Conservation (phyloP, 805 yeast species). For the Candida ortonii region DNA sequence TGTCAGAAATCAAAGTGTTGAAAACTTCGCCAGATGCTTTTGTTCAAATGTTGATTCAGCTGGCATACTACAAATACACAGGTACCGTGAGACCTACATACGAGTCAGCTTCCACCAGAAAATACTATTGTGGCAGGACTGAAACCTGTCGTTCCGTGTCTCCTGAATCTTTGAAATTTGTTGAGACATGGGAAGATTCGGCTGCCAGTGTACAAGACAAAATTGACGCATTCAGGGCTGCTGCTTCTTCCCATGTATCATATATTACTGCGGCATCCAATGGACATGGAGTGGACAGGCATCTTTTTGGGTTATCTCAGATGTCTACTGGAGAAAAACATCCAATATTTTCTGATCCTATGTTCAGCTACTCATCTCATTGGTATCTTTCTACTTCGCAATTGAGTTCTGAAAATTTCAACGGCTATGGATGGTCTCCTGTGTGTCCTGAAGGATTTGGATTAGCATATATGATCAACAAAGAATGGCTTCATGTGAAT, state of each 20-base stretch:
- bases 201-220: slow-evolving; percentile 51
- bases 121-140: slow-evolving; percentile 85
- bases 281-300: slow-evolving; percentile 92
- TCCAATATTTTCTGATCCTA: slow-evolving; percentile 69
- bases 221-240: slow-evolving; percentile 64
- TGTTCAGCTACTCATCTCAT: slow-evolving; percentile 68
- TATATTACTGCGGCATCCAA: slow-evolving; percentile 75
- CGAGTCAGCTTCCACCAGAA: slow-evolving; percentile 94
- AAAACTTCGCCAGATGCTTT: slow-evolving; percentile 92
- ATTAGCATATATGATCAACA: slow-evolving; percentile 87
- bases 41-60: slow-evolving; percentile 85
- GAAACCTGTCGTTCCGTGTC: slow-evolving; percentile 90
- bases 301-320: slow-evolving; percentile 82
- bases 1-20: slow-evolving; percentile 76
- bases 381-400: slow-evolving; percentile 93
- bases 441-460: slow-evolving; percentile 94
- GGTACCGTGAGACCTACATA: slow-evolving; percentile 86
- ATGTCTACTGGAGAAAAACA: slow-evolving; percentile 63
- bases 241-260: slow-evolving; percentile 69
- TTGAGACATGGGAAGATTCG: slow-evolving; percentile 66
- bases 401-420: slow-evolving; percentile 76
- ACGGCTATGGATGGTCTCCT: slow-evolving; percentile 95
- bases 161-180: slow-evolving; percentile 64
- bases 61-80: slow-evolving; percentile 81
- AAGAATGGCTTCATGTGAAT: slow-evolving; percentile 81